Conservation (phyloP, 108 stramenopile species). For the Cyclotella baltica region DNA sequence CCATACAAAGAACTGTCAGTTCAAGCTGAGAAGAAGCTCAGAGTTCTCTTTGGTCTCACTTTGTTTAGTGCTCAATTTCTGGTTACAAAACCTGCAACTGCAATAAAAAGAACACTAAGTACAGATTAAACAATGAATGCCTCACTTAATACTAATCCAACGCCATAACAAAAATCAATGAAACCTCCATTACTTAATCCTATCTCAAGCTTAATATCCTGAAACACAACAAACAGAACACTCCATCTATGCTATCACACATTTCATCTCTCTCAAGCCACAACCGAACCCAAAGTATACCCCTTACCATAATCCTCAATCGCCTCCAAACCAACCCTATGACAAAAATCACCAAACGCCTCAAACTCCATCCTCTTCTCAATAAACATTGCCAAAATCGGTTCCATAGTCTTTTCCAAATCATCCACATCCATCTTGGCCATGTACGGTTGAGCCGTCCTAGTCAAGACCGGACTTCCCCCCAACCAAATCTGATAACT, state of each 20-base stretch:
- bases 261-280: conserved; percentile 29
- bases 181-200: not conserved
- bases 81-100: no score
- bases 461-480: conserved; percentile 92
- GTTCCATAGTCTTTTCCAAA: conserved; percentile 88
- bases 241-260: no score
- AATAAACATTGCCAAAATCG: conserved; percentile 89
- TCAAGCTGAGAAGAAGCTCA: no score
- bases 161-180: not conserved
- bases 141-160: not conserved
- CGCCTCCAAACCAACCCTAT: conserved; percentile 82
- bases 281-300: conserved; percentile 55
- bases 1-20: no score
- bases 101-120: no score
- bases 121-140: not conserved
- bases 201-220: no score
- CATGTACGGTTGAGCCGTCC: conserved; percentile 92
- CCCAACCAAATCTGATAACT: conserved; percentile 97
- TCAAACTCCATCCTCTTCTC: conserved; percentile 84
- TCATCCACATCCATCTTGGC: conserved; percentile 85
- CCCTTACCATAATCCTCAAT: conserved; percentile 66
- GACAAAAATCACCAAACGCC: conserved; percentile 94
- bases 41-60: no score
- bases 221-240: no score
- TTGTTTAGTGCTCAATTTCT: no score